Conservation (phyloP, 1,139 yeast species). For the Yamadazyma friedrichii region DNA sequence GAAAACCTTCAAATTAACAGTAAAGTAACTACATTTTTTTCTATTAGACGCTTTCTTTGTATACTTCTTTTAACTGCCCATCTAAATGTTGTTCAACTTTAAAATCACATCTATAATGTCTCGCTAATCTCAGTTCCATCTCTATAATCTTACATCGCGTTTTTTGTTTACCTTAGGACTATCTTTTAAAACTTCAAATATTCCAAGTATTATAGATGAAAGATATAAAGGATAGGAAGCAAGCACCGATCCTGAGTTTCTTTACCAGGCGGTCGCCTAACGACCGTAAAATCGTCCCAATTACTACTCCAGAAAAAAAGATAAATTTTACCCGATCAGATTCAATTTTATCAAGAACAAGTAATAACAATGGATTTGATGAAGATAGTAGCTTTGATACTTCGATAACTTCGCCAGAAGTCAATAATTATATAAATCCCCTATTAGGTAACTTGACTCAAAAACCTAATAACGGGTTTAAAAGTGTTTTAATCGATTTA, state of each 20-base stretch:
- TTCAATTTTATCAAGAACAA: slow-evolving; percentile 21
- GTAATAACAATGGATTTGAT: slow-evolving; percentile 23
- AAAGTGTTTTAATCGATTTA: slow-evolving; percentile 12
- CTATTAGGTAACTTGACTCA: slow-evolving; percentile 13
- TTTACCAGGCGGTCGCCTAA: slow-evolving; percentile 9
- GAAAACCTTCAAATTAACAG: too few relatives aligned
- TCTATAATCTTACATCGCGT: too few relatives aligned
- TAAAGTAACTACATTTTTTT: too few relatives aligned
- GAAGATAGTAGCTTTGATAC: slow-evolving; percentile 28
- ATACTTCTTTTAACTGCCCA: too few relatives aligned
- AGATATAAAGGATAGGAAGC: slow-evolving; percentile 8
- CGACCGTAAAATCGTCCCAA: neutral
- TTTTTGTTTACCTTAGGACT: slow-evolving; percentile 3
- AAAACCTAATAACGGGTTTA: neutral
- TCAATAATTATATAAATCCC: slow-evolving; percentile 27
- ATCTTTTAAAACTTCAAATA: too few relatives aligned
- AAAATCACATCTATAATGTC: neutral
- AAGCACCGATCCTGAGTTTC: slow-evolving; percentile 19
- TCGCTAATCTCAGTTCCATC: too few relatives aligned
- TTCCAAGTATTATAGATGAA: slow-evolving; percentile 2
- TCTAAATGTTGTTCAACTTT: too few relatives aligned
- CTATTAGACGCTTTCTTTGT: too few relatives aligned
- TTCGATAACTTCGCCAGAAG: slow-evolving; percentile 31
- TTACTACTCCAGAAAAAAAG: slow-evolving; percentile 20
- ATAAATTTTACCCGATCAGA: slow-evolving; percentile 17